Conservation (phyloP, 2,329 filamentous ascomycete species). For the Diplodia seriata region DNA sequence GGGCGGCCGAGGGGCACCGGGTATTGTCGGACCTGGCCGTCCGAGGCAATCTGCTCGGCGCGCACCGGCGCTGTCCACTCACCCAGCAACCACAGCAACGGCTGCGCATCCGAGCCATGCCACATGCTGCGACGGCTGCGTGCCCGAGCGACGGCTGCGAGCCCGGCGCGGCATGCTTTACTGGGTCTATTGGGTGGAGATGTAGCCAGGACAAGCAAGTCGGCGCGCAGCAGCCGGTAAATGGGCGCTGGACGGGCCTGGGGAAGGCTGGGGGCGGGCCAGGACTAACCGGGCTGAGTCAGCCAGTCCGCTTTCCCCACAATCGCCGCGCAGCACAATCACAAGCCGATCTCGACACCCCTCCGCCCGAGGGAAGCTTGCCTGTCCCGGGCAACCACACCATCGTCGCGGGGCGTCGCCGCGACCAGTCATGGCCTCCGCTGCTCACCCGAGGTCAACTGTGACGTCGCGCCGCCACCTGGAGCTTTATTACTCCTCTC, state of each 20-base stretch:
- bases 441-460: conserved; percentile 31
- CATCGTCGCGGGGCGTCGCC: conserved; percentile 20
- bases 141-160: background rate
- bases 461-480: conserved; percentile 22
- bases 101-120: background rate
- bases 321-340: conserved; percentile 20
- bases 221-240: too few relatives aligned
- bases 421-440: conserved; percentile 23
- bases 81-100: background rate
- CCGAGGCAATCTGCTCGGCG: conserved; percentile 18
- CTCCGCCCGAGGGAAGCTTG: conserved; percentile 33
- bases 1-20: conserved; percentile 22
- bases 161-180: too few relatives aligned
- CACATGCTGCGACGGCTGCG: background rate
- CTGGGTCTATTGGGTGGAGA: background rate
- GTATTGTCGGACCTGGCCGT: conserved; percentile 26
- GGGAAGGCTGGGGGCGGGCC: background rate
- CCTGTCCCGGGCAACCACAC: conserved; percentile 20
- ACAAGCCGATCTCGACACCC: conserved; percentile 32
- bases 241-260: background rate
- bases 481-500: conserved; percentile 24
- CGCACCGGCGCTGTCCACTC: background rate
- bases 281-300: conserved; percentile 18
- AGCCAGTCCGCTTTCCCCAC: conserved; percentile 25
- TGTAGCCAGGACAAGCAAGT: background rate